Evolutionary conservation across 495 filamentous ascomycete genomes (phyloP).

Genomic region (Aspergillus nidulans): DNA sequence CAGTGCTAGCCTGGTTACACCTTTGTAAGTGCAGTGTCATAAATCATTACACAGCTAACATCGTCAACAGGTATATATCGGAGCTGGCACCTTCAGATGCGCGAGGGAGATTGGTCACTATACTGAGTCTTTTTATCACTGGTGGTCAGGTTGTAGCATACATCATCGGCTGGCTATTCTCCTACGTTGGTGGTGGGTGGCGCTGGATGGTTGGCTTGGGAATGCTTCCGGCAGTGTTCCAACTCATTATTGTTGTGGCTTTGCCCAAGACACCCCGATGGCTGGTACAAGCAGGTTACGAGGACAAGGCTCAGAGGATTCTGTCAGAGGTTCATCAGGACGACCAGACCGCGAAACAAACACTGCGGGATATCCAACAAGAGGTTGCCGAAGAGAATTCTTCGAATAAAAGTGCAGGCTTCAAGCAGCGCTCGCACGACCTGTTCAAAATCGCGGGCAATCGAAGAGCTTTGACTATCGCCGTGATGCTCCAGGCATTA

Average conservation of each 20-base stretch:
- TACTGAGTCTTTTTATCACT: conserved; percentile 77
- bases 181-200: conserved; percentile 65
- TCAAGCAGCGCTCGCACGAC: conserved; percentile 44
- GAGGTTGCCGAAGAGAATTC: conserved; percentile 64
- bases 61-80: conserved; percentile 59
- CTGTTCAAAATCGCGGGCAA: conserved; percentile 60
- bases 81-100: conserved; percentile 74
- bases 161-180: conserved; percentile 64
- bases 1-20: conserved; percentile 74
- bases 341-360: conserved; percentile 45
- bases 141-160: conserved; percentile 85
- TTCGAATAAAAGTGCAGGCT: conserved; percentile 10
- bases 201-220: conserved; percentile 88
- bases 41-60: conserved; percentile 5
- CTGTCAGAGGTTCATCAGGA: conserved; percentile 60
- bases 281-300: conserved; percentile 65
- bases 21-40: conserved; percentile 49
- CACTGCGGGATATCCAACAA: conserved; percentile 60
- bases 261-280: conserved; percentile 87
- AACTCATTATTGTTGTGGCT: conserved; percentile 57
- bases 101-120: conserved; percentile 72
- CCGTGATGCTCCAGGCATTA: conserved; percentile 78
- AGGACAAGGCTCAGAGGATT: conserved; percentile 55
- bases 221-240: conserved; percentile 67
- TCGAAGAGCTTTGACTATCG: conserved; percentile 73